Evolutionary conservation across 257 asterid genomes (phyloP).

Genomic region (Parsonsia alboflavescens): DNA sequence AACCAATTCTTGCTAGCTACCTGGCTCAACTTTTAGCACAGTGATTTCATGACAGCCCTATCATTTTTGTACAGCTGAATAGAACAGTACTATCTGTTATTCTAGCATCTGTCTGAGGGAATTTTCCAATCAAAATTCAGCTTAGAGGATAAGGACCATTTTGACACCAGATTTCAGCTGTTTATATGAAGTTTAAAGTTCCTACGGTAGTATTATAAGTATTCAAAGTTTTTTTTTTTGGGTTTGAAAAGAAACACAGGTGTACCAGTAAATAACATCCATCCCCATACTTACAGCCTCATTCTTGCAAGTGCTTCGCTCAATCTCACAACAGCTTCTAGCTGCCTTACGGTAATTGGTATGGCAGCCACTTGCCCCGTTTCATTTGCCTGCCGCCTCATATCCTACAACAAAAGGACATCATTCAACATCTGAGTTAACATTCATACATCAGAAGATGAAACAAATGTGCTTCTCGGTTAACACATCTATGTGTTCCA

Average conservation of each 20-base stretch:
- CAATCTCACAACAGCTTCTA: conserved; percentile 92
- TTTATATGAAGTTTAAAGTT: neutral
- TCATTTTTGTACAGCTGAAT: too few relatives aligned
- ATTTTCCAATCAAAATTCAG: neutral
- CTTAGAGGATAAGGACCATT: neutral
- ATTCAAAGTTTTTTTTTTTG: neutral
- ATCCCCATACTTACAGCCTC: conserved; percentile 66
- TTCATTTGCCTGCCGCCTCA: conserved; percentile 92
- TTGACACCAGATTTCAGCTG: neutral
- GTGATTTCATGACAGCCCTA: too few relatives aligned
- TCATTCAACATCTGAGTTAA: neutral
- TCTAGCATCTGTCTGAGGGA: neutral
- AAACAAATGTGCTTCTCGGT: neutral
- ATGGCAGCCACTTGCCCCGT: conserved; percentile 81
- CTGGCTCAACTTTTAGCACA: too few relatives aligned
- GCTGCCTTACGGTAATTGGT: conserved; percentile 98
- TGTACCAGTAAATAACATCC: neutral
- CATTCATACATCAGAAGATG: neutral
- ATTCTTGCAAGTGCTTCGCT: conserved; percentile 93
- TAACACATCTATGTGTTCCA: neutral
- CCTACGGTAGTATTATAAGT: neutral
- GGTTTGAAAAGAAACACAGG: neutral
- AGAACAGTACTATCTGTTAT: neutral
- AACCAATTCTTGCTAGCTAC: neutral
- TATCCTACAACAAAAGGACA: conserved; percentile 48